A percentile compares a stretch with the other conserved stretches of the same genome.
These are phyloP conservation scores for Brettanomyces bruxellensis DNA, from an alignment of 805 yeast species.

Conservation along the genomic window DNA sequence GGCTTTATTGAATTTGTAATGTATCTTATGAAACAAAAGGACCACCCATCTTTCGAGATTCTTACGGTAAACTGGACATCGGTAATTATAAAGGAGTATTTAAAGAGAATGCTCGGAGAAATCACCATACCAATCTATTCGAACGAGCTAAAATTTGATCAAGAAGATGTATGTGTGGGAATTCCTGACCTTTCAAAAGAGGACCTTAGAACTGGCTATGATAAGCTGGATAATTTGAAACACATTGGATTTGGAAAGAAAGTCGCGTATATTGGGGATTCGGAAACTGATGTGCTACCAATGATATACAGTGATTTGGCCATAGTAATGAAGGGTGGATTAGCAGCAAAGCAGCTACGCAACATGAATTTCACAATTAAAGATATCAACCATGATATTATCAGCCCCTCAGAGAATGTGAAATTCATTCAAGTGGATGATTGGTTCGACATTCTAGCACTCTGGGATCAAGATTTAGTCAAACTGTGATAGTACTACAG, in stretches of 20 bases:
- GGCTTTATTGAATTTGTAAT: conserved; percentile 30
- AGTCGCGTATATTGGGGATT: conserved; percentile 47
- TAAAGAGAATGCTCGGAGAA: conserved; percentile 4
- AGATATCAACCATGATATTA: conserved; percentile 9
- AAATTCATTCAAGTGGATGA: conserved; percentile 6
- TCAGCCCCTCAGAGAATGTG: background rate
- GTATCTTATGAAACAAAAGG: background rate
- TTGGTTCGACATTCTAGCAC: conserved; percentile 16
- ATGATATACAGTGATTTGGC: conserved; percentile 40
- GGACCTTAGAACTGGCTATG: conserved; percentile 43
- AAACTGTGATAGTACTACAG: background rate
- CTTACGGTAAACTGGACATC: conserved; percentile 60
- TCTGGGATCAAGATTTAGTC: background rate
- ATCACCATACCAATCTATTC: conserved; percentile 25
- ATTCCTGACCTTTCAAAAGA: conserved; percentile 5
- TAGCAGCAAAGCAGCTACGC: conserved; percentile 20
- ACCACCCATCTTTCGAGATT: conserved; percentile 17
- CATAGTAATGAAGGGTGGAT: conserved; percentile 33
- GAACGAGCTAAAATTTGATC: conserved; percentile 41
- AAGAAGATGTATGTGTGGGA: conserved; percentile 17
- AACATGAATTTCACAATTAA: conserved; percentile 16
- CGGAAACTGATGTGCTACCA: conserved; percentile 48
- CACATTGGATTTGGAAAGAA: conserved; percentile 4
- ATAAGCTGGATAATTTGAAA: conserved; percentile 29
- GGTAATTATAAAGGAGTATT: conserved; percentile 30